These are phyloP conservation scores for Clavaria fumosa DNA, from an alignment of 768 basidiomycete genomes.

Conservation along the genomic window DNA sequence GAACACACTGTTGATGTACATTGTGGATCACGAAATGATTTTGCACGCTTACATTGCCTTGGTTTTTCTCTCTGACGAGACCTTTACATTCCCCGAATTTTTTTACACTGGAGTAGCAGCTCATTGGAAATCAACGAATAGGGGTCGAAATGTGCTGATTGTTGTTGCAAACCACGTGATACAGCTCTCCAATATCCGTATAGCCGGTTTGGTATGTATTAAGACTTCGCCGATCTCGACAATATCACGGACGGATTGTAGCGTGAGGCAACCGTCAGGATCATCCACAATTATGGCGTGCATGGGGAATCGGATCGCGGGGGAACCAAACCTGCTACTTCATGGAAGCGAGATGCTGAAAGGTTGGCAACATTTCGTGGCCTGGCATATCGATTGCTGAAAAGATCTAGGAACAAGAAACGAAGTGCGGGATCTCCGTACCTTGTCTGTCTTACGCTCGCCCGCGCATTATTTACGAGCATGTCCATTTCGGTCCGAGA, in stretches of 20 bases:
- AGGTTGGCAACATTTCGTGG: constrained; percentile 23
- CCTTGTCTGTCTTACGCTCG: constrained; percentile 41
- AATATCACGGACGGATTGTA: constrained; percentile 74
- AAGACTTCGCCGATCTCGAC: constrained; percentile 54
- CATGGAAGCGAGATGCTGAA: constrained; percentile 41
- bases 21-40: too few relatives aligned
- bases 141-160: too few relatives aligned
- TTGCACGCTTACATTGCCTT: too few relatives aligned
- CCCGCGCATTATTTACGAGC: constrained; percentile 49
- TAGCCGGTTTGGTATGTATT: too few relatives aligned
- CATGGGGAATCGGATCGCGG: constrained; percentile 61
- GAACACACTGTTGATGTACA: too few relatives aligned
- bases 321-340: constrained; percentile 57
- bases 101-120: too few relatives aligned
- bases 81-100: too few relatives aligned
- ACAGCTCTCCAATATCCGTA: too few relatives aligned
- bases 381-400: constrained; percentile 2
- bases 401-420: constrained; percentile 33
- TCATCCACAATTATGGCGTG: constrained; percentile 78
- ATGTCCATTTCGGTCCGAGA: constrained; percentile 48
- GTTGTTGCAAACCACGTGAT: too few relatives aligned
- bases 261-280: constrained; percentile 83
- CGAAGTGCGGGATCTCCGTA: constrained; percentile 38
- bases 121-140: too few relatives aligned
- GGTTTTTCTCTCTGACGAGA: too few relatives aligned